phyloP scores from a whole-genome alignment of 805 yeast genomes.

The Saccharomyces kudriavzevii region DNA sequence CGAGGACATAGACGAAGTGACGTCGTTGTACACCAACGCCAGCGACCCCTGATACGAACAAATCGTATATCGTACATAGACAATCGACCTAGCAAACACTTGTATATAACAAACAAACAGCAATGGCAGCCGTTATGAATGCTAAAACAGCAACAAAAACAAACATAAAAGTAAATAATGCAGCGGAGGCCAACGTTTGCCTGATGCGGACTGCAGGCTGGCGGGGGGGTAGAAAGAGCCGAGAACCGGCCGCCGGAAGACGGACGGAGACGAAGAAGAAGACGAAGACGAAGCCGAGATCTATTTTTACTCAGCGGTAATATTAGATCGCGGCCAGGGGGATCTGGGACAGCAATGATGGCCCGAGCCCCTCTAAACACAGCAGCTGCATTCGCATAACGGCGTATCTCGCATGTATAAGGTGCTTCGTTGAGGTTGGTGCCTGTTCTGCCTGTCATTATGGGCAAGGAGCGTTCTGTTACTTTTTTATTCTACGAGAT shows the following conservation, averaged over 20 bases:
- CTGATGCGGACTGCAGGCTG: not conserved
- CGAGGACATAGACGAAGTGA: slow-evolving; percentile 79
- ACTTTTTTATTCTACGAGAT: not conserved
- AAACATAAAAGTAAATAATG: not conserved
- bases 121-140: not conserved
- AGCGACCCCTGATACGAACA: not conserved
- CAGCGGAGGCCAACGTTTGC: not conserved
- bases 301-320: not conserved
- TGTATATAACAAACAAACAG: not conserved
- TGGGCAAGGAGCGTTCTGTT: not conserved
- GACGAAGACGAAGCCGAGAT: not conserved
- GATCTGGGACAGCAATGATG: not conserved
- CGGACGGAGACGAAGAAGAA: not conserved
- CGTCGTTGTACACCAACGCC: slow-evolving; percentile 64
- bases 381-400: not conserved
- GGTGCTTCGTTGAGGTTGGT: not conserved
- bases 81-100: not conserved
- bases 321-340: not conserved
- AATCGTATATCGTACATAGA: not conserved
- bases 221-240: not conserved
- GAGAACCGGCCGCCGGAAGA: not conserved
- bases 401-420: not conserved
- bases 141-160: not conserved
- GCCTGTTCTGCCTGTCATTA: not conserved
- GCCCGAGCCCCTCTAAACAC: not conserved